phyloP scores from a whole-genome alignment of 768 basidiomycete species.

The Leccinellum luteum region DNA sequence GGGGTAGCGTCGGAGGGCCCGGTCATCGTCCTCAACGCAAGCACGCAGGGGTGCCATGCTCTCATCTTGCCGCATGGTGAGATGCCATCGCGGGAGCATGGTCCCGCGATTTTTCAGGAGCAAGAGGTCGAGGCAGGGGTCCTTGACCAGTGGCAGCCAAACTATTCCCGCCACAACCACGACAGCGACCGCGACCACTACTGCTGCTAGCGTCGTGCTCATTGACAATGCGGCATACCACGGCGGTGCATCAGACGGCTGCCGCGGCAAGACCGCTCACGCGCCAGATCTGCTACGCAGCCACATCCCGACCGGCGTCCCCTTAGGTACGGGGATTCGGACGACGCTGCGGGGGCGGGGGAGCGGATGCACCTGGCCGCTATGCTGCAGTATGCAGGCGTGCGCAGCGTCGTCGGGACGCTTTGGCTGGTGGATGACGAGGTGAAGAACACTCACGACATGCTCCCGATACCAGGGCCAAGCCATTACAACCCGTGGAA shows the following conservation, averaged over 20 bases:
- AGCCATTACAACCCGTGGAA: constrained; percentile 37
- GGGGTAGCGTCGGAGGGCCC: constrained; percentile 33
- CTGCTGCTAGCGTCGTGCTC: constrained; percentile 13
- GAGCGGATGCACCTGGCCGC: constrained; percentile 36
- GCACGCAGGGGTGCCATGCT: constrained; percentile 21
- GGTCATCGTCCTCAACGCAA: constrained; percentile 35
- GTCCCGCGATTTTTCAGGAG: constrained; percentile 24
- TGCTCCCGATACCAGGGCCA: constrained; percentile 40
- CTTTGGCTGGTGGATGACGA: constrained; percentile 34
- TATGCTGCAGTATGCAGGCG: constrained; percentile 33
- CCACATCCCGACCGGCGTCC: constrained; percentile 13
- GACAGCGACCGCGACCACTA: neutral
- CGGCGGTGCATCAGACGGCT: neutral
- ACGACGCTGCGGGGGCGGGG: constrained; percentile 19
- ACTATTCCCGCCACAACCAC: neutral
- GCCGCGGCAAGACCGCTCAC: constrained; percentile 3
- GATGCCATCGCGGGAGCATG: constrained; percentile 19
- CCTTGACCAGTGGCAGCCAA: constrained; percentile 4
- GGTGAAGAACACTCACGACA: constrained; percentile 38
- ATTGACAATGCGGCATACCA: constrained; percentile 16
- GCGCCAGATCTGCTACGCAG: constrained; percentile 18
- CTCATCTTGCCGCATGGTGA: constrained; percentile 15
- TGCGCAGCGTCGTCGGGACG: constrained; percentile 33
- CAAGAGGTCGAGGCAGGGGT: constrained; percentile 11
- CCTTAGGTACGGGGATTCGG: constrained; percentile 23